phyloP scores from a whole-genome alignment of 495 filamentous ascomycete genomes.

The Penicillium egyptiacum region DNA sequence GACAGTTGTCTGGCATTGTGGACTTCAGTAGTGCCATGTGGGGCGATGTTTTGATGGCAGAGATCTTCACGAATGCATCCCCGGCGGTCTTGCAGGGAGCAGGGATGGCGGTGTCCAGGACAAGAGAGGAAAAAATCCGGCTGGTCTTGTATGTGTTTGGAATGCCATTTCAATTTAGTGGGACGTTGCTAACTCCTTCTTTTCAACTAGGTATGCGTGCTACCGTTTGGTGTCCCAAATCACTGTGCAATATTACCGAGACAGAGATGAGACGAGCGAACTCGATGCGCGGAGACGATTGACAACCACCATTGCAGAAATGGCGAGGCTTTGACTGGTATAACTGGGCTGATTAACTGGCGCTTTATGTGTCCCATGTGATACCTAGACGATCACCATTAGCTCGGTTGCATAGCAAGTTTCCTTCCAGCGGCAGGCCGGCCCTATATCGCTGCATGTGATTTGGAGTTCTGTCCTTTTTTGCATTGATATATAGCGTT shows the following conservation, averaged over 20 bases:
- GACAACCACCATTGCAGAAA: constrained; percentile 29
- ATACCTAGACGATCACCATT: constrained; percentile 9
- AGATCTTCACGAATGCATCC: constrained; percentile 42
- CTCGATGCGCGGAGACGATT: constrained; percentile 42
- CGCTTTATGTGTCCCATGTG: constrained; percentile 8
- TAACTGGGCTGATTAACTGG: not conserved
- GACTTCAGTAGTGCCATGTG: constrained; percentile 50
- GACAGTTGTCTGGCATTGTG: constrained; percentile 44
- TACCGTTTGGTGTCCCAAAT: constrained; percentile 42
- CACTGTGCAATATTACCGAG: constrained; percentile 45
- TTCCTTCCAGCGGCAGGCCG: not conserved
- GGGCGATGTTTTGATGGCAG: constrained; percentile 51
- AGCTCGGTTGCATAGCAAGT: constrained; percentile 8
- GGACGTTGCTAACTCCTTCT: constrained; percentile 5
- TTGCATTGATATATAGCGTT: not conserved
- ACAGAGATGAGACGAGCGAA: constrained; percentile 37
- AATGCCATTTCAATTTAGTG: not conserved
- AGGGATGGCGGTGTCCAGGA: constrained; percentile 29
- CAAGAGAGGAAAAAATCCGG: constrained; percentile 29
- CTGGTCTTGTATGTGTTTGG: constrained; percentile 37
- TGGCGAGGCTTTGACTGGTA: constrained; percentile 19
- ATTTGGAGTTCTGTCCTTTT: constrained; percentile 9
- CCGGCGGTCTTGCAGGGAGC: constrained; percentile 41
- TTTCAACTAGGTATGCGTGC: constrained; percentile 38
- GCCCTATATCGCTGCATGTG: constrained; percentile 19